These are phyloP conservation scores for Scytalidium lignicola DNA, from an alignment of 2,329 filamentous ascomycete genomes.

Conservation along the genomic window DNA sequence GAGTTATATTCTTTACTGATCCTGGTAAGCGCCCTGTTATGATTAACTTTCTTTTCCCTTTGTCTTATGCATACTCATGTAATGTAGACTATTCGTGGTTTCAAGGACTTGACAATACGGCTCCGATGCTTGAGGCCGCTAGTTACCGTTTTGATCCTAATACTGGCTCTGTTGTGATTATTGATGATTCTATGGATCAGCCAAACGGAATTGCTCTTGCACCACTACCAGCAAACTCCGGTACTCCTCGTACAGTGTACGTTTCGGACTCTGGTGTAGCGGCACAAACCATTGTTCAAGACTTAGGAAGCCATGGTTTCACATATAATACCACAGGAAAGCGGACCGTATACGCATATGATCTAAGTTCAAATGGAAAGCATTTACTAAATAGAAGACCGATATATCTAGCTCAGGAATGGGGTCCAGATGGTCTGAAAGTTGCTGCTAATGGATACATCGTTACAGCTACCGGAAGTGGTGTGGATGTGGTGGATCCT, in stretches of 20 bases:
- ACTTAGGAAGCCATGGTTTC: slow-evolving; percentile 19
- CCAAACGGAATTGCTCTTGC: slow-evolving; percentile 38
- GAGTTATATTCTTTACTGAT: slow-evolving; percentile 34
- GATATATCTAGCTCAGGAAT: slow-evolving; percentile 32
- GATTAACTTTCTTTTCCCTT: neutral
- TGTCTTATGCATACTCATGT: neutral
- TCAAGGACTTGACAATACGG: slow-evolving; percentile 29
- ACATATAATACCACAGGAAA: slow-evolving; percentile 28
- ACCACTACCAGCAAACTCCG: slow-evolving; percentile 9
- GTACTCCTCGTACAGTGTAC: slow-evolving; percentile 30
- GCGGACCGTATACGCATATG: slow-evolving; percentile 33
- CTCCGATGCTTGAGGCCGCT: slow-evolving; percentile 27
- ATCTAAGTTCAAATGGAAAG: slow-evolving; percentile 29
- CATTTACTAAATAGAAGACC: slow-evolving; percentile 30
- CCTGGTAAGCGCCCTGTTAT: slow-evolving; percentile 7
- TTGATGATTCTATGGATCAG: slow-evolving; percentile 33
- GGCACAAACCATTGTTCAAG: slow-evolving; percentile 16
- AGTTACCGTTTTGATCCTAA: slow-evolving; percentile 33
- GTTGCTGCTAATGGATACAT: slow-evolving; percentile 35
- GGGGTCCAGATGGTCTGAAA: slow-evolving; percentile 36
- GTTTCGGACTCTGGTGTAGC: slow-evolving; percentile 34
- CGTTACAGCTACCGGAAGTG: slow-evolving; percentile 30
- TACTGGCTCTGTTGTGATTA: slow-evolving; percentile 26
- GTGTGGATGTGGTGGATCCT: slow-evolving; percentile 34
- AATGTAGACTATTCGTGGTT: slow-evolving; percentile 27